Evolutionary conservation across 2,329 filamentous ascomycete species (phyloP).

Genomic region (Alternaria brassicae): DNA sequence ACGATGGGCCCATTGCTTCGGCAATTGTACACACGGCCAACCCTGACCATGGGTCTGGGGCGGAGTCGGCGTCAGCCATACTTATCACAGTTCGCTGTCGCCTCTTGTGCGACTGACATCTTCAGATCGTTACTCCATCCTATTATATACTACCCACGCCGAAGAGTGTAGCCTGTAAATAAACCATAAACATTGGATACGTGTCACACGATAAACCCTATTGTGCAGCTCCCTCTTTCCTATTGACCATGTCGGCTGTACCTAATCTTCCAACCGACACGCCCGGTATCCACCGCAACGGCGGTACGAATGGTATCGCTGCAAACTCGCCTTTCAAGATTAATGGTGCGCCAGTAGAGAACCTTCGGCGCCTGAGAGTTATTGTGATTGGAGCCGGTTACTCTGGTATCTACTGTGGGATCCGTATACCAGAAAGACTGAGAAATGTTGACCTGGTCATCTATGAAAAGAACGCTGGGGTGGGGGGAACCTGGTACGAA

Average conservation of each 20-base stretch:
- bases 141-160: slow-evolving; percentile 20
- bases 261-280: slow-evolving; percentile 37
- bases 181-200: slow-evolving; percentile 15
- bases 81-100: slow-evolving; percentile 9
- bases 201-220: background rate
- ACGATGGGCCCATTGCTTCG: slow-evolving; percentile 12
- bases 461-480: slow-evolving; percentile 54
- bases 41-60: background rate
- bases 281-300: slow-evolving; percentile 17
- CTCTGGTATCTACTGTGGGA: slow-evolving; percentile 55
- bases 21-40: slow-evolving; percentile 19
- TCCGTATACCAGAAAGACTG: slow-evolving; percentile 53
- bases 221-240: background rate
- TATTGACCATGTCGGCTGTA: slow-evolving; percentile 38
- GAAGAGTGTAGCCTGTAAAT: slow-evolving; percentile 13
- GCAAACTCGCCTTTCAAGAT: slow-evolving; percentile 35
- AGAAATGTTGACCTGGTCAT: slow-evolving; percentile 52
- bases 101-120: background rate
- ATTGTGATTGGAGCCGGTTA: slow-evolving; percentile 56
- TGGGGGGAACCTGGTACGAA: slow-evolving; percentile 52
- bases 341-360: slow-evolving; percentile 52
- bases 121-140: slow-evolving; percentile 9
- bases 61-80: background rate
- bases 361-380: slow-evolving; percentile 52
- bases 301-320: slow-evolving; percentile 11